These are phyloP conservation scores for Amphibolis antarctica DNA, from an alignment of 106 monocot species.

Conservation along the genomic window DNA sequence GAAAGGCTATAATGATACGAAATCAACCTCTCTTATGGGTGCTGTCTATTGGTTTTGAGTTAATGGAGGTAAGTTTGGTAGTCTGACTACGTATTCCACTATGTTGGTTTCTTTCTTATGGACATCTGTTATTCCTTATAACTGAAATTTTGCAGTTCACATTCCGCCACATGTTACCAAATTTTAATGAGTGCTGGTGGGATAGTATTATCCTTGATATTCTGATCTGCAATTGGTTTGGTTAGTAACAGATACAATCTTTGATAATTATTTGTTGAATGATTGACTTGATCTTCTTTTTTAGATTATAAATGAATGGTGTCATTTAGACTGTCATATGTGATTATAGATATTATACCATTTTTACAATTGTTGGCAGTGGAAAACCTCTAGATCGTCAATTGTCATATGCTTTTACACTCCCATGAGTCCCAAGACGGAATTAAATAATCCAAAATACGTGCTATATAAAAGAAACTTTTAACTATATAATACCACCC, in stretches of 20 bases:
- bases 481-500: no score
- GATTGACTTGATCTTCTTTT: no score
- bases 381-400: no score
- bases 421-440: no score
- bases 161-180: conserved; percentile 95
- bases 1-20: conserved; percentile 94
- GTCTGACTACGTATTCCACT: not conserved
- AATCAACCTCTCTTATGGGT: conserved; percentile 95
- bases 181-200: conserved; percentile 99
- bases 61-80: conserved; percentile 63
- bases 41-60: conserved; percentile 89
- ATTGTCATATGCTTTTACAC: no score
- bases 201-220: conserved; percentile 91
- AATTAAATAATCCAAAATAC: no score
- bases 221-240: conserved; percentile 91
- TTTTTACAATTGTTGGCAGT: no score
- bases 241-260: conserved; percentile 26
- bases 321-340: no score
- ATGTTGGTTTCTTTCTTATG: not conserved
- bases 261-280: not conserved
- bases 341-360: no score
- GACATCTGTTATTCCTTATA: not conserved
- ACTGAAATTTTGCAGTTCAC: conserved; percentile 51
- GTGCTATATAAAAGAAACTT: no score
- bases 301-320: no score